Base-by-base conservation (phyloP, 257 asterid genomes). In the Phtheirospermum japonicum region DNA sequence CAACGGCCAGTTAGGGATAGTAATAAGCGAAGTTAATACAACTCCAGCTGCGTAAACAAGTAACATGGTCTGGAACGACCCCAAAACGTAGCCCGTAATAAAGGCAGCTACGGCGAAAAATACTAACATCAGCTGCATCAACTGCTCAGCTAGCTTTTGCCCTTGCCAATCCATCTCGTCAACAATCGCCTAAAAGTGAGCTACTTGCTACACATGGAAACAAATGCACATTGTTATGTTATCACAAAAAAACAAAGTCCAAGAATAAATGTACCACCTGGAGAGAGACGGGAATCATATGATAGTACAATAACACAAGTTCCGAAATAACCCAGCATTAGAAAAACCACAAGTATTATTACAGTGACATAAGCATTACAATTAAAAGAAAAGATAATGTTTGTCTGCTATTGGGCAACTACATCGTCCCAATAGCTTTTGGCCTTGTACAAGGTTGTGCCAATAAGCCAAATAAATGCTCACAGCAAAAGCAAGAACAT, bases 161-260 rank as follows among this genome's bases (percentile, higher is more conserved):
- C 96, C 94, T 79, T 87, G 86, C 94, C 95, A 87, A 80, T 87
- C 95, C 95, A 87, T 87, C 86, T 82, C 54, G 43, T 50, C 14
- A 50, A 1, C 52, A 5, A 16, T 46, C 52, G 11, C 53, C 11
- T 46, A n/a, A 14, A 46, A 16, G 53, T 46, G 26, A 50, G 57
- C 57, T 50, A 50, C 57, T 18, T 50, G 6, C 13, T 13, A 50
- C 33, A 11, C 18, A 20, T 18, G 7, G 4, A 9, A 50, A 49
- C 23, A 50, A 50, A 17, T 18, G 13, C 18, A 26, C 3, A 50
- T 50, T 17, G 28, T 48, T 17, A 6, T 48, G 16, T 42, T 48
- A 17, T 4, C 30, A 17, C 28, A 14, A 17, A 1, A 11, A 42
- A 42, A 42, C 14, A 42, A 12, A 42, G 28, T 23, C 28, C 28